Conservation (phyloP, 2,329 filamentous ascomycete genomes). For the Ascochyta koolunga region DNA sequence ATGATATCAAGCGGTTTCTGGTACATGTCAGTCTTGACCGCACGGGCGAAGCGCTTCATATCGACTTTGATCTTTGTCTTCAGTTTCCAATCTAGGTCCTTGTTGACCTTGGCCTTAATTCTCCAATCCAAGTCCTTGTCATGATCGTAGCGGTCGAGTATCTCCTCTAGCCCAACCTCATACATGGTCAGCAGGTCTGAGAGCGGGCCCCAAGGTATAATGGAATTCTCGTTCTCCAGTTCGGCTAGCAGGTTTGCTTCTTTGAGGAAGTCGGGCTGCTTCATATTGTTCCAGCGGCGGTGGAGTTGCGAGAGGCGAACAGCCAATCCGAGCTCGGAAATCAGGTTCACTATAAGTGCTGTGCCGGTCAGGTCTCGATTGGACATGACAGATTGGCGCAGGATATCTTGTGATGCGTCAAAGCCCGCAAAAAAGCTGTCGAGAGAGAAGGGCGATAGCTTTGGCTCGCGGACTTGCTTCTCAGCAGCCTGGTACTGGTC, state of each 20-base stretch:
- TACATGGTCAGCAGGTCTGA: neutral
- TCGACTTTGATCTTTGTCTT: neutral
- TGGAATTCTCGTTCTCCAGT: neutral
- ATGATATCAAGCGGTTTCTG: neutral
- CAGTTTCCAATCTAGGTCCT: neutral
- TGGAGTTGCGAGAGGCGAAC: neutral
- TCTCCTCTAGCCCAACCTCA: neutral
- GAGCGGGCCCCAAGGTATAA: neutral
- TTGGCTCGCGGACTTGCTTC: neutral
- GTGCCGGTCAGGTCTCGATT: neutral
- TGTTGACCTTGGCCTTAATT: too few species aligned
- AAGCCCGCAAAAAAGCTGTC: neutral
- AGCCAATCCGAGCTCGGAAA: neutral
- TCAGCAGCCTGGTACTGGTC: neutral
- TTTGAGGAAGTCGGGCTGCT: neutral
- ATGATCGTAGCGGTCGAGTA: neutral
- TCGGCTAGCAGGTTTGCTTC: neutral
- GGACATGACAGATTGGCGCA: neutral
- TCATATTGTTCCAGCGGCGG: neutral
- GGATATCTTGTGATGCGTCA: neutral
- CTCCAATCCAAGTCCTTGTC: neutral
- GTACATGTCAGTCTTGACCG: neutral
- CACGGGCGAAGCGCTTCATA: neutral
- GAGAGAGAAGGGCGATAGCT: neutral
- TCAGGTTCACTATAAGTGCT: neutral